Conservation (phyloP, 352 stramenopile species). For the Globisporangium camurandrum region DNA sequence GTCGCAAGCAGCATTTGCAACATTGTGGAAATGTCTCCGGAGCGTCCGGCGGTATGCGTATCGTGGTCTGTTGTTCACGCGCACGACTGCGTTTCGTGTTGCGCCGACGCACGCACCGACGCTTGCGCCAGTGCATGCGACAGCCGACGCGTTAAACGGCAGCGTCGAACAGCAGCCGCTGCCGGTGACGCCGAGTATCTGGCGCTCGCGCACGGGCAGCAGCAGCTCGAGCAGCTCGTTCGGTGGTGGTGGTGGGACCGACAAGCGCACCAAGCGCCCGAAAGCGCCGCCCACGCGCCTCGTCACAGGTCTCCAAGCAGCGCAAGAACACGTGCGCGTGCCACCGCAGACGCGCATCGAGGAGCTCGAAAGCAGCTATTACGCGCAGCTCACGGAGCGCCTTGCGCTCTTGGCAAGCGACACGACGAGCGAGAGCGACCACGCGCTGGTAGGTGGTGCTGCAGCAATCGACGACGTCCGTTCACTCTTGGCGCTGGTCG, state of each 20-base stretch:
- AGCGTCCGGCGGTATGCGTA: slow-evolving; percentile 76
- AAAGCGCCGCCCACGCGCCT: slow-evolving; percentile 25
- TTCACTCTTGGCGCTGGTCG: slow-evolving; percentile 33
- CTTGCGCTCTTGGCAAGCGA: slow-evolving; percentile 22
- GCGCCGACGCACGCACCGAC: slow-evolving; percentile 58
- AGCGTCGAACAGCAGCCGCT: too few relatives aligned
- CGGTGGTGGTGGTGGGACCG: too few relatives aligned
- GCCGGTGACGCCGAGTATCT: slow-evolving; percentile 28
- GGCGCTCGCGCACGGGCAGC: slow-evolving; percentile 37
- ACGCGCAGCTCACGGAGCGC: slow-evolving; percentile 41
- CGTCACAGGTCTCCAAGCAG: slow-evolving; percentile 37
- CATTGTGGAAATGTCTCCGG: slow-evolving; percentile 66
- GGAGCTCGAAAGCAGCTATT: slow-evolving; percentile 52
- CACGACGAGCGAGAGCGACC: slow-evolving; percentile 9
- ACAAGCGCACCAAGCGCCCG: slow-evolving; percentile 25
- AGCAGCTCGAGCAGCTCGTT: slow-evolving; percentile 34
- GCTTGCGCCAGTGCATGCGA: slow-evolving; percentile 24
- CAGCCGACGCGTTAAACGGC: too few relatives aligned
- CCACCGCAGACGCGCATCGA: slow-evolving; percentile 52
- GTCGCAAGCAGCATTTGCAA: slow-evolving; percentile 51
- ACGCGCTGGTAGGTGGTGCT: slow-evolving; percentile 7
- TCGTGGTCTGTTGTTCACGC: slow-evolving; percentile 67
- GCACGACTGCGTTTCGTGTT: slow-evolving; percentile 56
- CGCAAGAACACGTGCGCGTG: slow-evolving; percentile 57
- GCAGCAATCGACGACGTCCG: slow-evolving; percentile 17